phyloP scores from a whole-genome alignment of 495 filamentous ascomycete genomes.

The Neurospora sp. region DNA sequence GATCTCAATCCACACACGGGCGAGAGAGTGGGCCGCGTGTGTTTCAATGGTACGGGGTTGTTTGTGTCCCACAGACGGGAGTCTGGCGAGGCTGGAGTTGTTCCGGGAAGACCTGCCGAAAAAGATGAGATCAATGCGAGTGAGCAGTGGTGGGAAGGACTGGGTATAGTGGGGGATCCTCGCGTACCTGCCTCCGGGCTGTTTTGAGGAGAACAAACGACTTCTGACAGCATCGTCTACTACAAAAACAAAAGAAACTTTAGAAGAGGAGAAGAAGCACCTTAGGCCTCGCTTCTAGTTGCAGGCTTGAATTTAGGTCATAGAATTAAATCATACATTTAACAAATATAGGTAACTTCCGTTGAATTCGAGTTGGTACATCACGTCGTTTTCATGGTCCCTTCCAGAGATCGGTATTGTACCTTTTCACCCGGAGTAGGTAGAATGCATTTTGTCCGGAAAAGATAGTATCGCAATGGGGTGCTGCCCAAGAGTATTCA shows the following conservation, averaged over 20 bases:
- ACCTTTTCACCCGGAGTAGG: too few species aligned
- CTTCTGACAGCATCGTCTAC: rapidly evolving
- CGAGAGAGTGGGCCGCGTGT: background rate
- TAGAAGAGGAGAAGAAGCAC: background rate
- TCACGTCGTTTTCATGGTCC: background rate
- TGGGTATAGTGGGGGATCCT: background rate
- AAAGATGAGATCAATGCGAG: background rate
- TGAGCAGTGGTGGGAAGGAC: background rate
- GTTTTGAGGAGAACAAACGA: background rate
- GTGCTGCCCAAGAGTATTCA: too few species aligned
- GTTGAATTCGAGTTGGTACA: background rate
- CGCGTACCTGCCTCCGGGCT: background rate
- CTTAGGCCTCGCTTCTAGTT: background rate
- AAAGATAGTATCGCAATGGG: too few species aligned
- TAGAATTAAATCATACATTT: too few species aligned
- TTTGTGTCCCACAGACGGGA: background rate
- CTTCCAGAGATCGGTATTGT: too few species aligned
- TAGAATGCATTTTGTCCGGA: too few species aligned
- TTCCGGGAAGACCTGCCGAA: background rate
- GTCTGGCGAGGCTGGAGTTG: background rate
- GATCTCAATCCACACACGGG: background rate
- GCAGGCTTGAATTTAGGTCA: background rate
- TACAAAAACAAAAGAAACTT: background rate
- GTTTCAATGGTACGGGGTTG: background rate
- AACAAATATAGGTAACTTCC: background rate